These are phyloP conservation scores for Paraphoma sp. DNA, from an alignment of 2,329 filamentous ascomycete species.

Conservation along the genomic window DNA sequence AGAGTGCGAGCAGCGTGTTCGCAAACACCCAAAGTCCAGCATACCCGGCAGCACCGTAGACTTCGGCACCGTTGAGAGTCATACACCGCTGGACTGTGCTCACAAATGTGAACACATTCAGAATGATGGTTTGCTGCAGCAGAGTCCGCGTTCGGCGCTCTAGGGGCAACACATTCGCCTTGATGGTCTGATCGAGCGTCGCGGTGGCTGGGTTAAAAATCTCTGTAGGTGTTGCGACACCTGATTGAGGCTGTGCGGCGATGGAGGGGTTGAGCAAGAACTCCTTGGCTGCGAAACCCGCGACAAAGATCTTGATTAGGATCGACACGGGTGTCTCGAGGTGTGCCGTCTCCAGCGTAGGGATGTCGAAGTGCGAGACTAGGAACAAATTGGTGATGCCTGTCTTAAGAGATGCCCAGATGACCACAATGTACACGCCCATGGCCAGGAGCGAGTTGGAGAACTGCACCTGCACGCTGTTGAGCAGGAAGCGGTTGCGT, in stretches of 20 bases:
- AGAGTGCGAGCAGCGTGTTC: constrained; percentile 65
- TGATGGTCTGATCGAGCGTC: constrained; percentile 72
- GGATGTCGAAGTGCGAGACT: constrained; percentile 77
- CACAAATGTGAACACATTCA: constrained; percentile 55
- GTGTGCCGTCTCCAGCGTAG: constrained; percentile 72
- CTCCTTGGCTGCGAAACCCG: constrained; percentile 73
- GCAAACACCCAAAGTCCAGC: constrained; percentile 76
- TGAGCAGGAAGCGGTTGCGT: constrained; percentile 51
- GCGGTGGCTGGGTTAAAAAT: constrained; percentile 71
- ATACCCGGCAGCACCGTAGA: constrained; percentile 74
- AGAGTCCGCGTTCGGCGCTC: constrained; percentile 69
- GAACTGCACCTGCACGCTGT: constrained; percentile 48
- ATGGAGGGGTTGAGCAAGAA: constrained; percentile 80
- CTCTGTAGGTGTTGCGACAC: constrained; percentile 54
- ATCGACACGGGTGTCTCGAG: constrained; percentile 59
- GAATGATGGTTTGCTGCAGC: constrained; percentile 60
- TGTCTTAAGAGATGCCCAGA: constrained; percentile 73
- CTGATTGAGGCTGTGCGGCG: constrained; percentile 60
- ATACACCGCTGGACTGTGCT: constrained; percentile 70
- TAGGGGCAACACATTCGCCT: constrained; percentile 76
- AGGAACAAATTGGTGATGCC: constrained; percentile 72
- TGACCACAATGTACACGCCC: constrained; percentile 74
- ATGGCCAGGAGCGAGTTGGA: constrained; percentile 73
- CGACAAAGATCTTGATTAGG: constrained; percentile 65
- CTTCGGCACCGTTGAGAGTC: constrained; percentile 73